phyloP scores from a whole-genome alignment of 257 asterid genomes.

The Primulina eburnea region DNA sequence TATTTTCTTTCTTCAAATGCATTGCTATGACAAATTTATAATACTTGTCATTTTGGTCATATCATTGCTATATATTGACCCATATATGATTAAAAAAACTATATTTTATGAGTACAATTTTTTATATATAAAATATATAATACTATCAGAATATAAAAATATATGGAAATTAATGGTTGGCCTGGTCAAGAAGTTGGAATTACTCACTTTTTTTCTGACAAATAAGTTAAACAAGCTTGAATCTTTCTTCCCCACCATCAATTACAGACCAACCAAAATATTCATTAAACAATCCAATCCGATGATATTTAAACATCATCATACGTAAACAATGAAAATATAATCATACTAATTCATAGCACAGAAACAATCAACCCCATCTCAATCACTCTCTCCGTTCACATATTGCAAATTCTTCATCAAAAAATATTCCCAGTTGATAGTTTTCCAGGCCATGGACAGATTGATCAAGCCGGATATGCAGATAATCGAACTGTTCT shows the following conservation, averaged over 20 bases:
- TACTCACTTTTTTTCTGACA: neutral
- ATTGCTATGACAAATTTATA: too few relatives aligned
- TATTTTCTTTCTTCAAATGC: too few relatives aligned
- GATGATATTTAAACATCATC: neutral
- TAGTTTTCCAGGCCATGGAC: slow-evolving; percentile 45
- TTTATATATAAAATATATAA: too few relatives aligned
- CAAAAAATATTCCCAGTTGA: neutral
- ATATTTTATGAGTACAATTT: too few relatives aligned
- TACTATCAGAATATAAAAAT: too few relatives aligned
- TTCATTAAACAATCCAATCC: neutral
- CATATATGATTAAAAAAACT: too few relatives aligned
- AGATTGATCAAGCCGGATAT: slow-evolving; percentile 63
- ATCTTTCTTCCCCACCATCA: neutral
- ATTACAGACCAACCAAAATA: slow-evolving; percentile 2
- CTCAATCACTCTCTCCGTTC: slow-evolving; percentile 5
- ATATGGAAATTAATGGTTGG: neutral
- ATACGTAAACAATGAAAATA: neutral
- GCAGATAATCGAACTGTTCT: slow-evolving; percentile 37
- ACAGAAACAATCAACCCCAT: neutral
- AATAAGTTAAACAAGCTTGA: neutral
- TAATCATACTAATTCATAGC: neutral
- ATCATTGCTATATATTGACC: too few relatives aligned
- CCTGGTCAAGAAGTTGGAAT: slow-evolving; percentile 28
- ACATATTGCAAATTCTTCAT: neutral
- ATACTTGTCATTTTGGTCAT: too few relatives aligned